These are phyloP conservation scores for Kwoniella heveanensis DNA, from an alignment of 768 basidiomycete genomes.

Conservation along the genomic window DNA sequence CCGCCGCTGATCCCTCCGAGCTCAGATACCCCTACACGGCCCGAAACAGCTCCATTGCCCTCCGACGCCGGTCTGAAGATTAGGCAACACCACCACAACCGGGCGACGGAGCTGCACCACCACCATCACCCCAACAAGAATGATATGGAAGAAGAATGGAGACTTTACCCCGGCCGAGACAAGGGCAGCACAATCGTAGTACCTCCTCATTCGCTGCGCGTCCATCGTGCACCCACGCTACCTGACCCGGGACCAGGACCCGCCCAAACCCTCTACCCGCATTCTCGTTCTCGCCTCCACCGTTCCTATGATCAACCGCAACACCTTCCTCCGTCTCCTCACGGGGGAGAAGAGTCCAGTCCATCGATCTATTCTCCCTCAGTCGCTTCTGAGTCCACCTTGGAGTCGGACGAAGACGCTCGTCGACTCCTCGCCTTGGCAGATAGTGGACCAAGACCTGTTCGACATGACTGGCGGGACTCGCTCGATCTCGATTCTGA, in stretches of 20 bases:
- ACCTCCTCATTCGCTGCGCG: neutral
- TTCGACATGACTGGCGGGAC: conserved; percentile 8
- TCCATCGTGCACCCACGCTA: neutral
- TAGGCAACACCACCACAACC: neutral
- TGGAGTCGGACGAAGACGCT: conserved; percentile 12
- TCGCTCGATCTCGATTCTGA: neutral
- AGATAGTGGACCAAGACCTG: conserved; percentile 20
- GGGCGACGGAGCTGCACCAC: neutral
- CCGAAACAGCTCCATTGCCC: neutral
- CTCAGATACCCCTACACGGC: neutral
- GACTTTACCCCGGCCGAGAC: neutral
- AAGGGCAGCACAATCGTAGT: neutral
- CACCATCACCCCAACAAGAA: neutral
- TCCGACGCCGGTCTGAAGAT: neutral
- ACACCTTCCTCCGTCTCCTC: neutral
- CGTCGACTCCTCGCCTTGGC: conserved; percentile 15
- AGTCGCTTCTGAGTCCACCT: conserved; percentile 5
- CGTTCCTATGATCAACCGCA: neutral
- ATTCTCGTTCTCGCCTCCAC: neutral
- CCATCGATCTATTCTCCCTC: conserved; percentile 12
- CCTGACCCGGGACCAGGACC: neutral
- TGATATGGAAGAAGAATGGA: neutral
- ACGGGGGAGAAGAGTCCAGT: neutral
- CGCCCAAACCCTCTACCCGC: neutral
- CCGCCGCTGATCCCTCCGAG: neutral